These are phyloP conservation scores for Kodamaea neixiangensis DNA, from an alignment of 805 yeast genomes.

Conservation along the genomic window DNA sequence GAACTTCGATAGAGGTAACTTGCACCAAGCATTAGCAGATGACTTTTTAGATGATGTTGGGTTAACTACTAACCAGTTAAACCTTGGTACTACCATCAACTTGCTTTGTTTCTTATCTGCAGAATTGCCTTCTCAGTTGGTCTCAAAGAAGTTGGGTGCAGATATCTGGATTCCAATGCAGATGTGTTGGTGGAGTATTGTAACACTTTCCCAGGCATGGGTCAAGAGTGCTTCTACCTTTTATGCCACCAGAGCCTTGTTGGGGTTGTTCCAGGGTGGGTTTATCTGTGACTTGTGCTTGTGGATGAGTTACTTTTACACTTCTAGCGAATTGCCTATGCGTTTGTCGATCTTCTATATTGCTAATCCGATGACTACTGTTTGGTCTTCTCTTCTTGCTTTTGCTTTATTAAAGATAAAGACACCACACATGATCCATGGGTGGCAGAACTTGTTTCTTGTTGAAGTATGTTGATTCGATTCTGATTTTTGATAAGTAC, in stretches of 20 bases:
- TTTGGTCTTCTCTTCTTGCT: conserved; percentile 48
- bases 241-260: conserved; percentile 23
- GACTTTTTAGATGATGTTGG: conserved; percentile 23
- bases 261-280: conserved; percentile 29
- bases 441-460: conserved; percentile 30
- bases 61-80: conserved; percentile 25
- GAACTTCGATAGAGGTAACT: conserved; percentile 27
- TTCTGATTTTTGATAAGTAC: neutral
- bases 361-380: conserved; percentile 50
- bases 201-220: conserved; percentile 23
- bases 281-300: conserved; percentile 60
- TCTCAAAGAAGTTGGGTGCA: conserved; percentile 27
- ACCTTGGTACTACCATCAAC: conserved; percentile 24
- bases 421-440: conserved; percentile 16
- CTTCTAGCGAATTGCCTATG: conserved; percentile 55
- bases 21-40: conserved; percentile 27
- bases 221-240: conserved; percentile 20
- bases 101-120: conserved; percentile 24
- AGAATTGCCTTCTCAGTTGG: conserved; percentile 28
- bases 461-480: conserved; percentile 19
- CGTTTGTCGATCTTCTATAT: conserved; percentile 64
- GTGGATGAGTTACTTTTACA: conserved; percentile 70
- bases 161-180: conserved; percentile 28
- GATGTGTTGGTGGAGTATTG: conserved; percentile 25
- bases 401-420: conserved; percentile 53